Percentiles rank a stretch among this genome's conserved stretches.
Evolutionary conservation across 1,284 basidiomycete genomes (phyloP).

Genomic region (Papiliotrema nemorosa): DNA sequence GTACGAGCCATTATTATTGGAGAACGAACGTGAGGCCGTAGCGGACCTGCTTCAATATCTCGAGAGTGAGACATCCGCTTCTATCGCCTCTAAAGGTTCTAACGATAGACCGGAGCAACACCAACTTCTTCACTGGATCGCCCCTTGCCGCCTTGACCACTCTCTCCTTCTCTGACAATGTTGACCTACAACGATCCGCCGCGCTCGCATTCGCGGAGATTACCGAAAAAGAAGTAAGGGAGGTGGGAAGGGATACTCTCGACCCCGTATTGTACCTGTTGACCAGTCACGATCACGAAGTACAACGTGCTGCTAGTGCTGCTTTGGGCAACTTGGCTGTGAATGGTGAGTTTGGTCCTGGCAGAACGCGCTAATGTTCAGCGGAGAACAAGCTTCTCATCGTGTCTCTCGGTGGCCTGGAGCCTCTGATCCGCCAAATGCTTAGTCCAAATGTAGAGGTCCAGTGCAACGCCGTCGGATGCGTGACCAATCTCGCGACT

Average conservation of each 20-base stretch:
- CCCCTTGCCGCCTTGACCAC: constrained; percentile 92
- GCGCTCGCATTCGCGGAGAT: constrained; percentile 99
- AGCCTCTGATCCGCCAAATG: constrained; percentile 98
- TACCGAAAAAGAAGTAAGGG: constrained; percentile 98
- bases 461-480: constrained; percentile 99
- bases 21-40: constrained; percentile 98
- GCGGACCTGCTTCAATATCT: constrained; percentile 96
- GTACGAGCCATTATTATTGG: constrained; percentile 90
- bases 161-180: constrained; percentile 98
- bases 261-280: constrained; percentile 98
- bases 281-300: constrained; percentile 97
- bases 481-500: constrained; percentile 97
- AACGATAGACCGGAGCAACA: constrained; percentile 78
- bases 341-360: constrained; percentile 62
- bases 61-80: constrained; percentile 67
- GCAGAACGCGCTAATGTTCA: constrained; percentile 43
- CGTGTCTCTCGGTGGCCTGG: constrained; percentile 94
- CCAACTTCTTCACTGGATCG: constrained; percentile 91
- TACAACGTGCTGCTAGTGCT: constrained; percentile 95
- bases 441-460: constrained; percentile 98
- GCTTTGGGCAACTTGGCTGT: constrained; percentile 98
- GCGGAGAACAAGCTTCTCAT: constrained; percentile 99
- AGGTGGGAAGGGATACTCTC: constrained; percentile 93
- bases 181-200: constrained; percentile 96
- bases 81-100: not conserved